These are phyloP conservation scores for Candida awuae DNA, from an alignment of 805 yeast species.

Conservation along the genomic window DNA sequence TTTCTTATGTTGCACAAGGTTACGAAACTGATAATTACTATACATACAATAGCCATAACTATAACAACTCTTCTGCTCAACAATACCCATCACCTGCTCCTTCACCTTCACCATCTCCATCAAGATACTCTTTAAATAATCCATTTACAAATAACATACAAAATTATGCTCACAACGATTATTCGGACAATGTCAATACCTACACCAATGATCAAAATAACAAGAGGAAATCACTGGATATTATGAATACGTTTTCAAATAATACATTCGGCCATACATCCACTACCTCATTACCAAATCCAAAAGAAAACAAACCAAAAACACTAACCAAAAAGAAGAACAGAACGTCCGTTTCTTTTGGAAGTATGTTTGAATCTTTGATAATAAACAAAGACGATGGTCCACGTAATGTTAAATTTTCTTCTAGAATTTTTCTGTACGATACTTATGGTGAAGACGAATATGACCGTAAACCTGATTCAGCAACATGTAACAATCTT, in stretches of 20 bases:
- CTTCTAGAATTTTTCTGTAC: slow-evolving; percentile 73
- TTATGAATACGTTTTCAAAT: slow-evolving; percentile 7
- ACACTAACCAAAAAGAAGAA: slow-evolving; percentile 14
- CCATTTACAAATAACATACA: slow-evolving; percentile 12
- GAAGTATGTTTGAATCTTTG: slow-evolving; percentile 11
- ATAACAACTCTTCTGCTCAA: background rate
- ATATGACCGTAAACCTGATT: slow-evolving; percentile 88
- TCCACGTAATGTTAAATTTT: slow-evolving; percentile 41
- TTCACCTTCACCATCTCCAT: background rate
- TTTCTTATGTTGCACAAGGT: slow-evolving; percentile 5
- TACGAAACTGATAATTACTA: slow-evolving; percentile 3
- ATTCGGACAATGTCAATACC: background rate
- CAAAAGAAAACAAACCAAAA: slow-evolving; percentile 14
- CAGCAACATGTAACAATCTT: slow-evolving; percentile 85
- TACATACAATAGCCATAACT: background rate
- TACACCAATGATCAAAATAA: background rate
- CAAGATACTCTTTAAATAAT: slow-evolving; percentile 5
- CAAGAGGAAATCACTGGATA: slow-evolving; percentile 9
- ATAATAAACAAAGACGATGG: slow-evolving; percentile 9
- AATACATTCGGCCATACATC: slow-evolving; percentile 9
- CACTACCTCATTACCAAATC: slow-evolving; percentile 10
- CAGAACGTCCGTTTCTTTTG: slow-evolving; percentile 18
- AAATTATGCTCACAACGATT: slow-evolving; percentile 9
- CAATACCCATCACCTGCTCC: too few species aligned
- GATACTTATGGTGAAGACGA: slow-evolving; percentile 78